Conservation (phyloP, 1,139 yeast species). For the Zygosaccharomyces sapae region DNA sequence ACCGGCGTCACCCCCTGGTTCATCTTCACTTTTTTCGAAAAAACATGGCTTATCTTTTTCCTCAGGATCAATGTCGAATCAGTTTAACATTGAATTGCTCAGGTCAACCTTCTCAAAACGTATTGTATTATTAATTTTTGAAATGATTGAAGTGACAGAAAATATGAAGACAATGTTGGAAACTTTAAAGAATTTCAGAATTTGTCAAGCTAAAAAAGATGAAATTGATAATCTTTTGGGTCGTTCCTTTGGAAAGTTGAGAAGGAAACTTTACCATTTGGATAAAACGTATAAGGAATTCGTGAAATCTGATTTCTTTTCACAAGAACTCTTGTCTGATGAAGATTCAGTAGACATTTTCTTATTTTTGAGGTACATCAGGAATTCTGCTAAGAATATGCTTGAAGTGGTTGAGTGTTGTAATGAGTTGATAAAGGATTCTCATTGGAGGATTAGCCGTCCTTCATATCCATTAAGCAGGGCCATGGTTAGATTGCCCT, state of each 20-base stretch:
- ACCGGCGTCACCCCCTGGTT: slow-evolving; percentile 25
- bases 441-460: slow-evolving; percentile 35
- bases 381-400: slow-evolving; percentile 39
- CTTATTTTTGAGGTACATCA: slow-evolving; percentile 37
- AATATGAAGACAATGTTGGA: slow-evolving; percentile 25
- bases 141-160: slow-evolving; percentile 34
- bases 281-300: slow-evolving; percentile 37
- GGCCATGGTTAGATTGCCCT: slow-evolving; percentile 41
- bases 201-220: slow-evolving; percentile 6
- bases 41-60: slow-evolving; percentile 10
- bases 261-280: slow-evolving; percentile 31
- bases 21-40: slow-evolving; percentile 30
- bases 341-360: slow-evolving; percentile 37
- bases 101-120: slow-evolving; percentile 35
- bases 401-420: slow-evolving; percentile 21
- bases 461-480: slow-evolving; percentile 42
- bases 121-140: slow-evolving; percentile 30
- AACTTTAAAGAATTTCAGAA: slow-evolving; percentile 11
- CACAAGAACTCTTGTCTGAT: slow-evolving; percentile 36
- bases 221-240: slow-evolving; percentile 14
- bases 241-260: slow-evolving; percentile 20
- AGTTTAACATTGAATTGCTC: slow-evolving; percentile 31
- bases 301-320: slow-evolving; percentile 36
- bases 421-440: slow-evolving; percentile 20
- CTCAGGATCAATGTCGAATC: slow-evolving; percentile 12